Evolutionary conservation across 495 filamentous ascomycete species (phyloP).

Genomic region (Lasiosphaeria ovina): DNA sequence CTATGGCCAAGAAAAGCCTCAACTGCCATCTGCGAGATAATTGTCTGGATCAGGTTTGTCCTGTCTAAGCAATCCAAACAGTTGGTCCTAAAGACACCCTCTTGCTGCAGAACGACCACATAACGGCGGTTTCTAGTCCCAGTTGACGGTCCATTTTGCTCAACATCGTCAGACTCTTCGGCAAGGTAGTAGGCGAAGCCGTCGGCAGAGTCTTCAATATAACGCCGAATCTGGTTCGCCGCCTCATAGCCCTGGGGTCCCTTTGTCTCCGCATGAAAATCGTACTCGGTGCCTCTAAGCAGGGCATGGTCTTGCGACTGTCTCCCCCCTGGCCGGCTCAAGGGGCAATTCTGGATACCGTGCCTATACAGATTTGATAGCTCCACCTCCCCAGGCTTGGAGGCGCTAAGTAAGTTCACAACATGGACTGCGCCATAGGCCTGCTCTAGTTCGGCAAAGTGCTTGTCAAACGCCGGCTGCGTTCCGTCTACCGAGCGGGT

Average conservation of each 20-base stretch:
- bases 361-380: conserved; percentile 73
- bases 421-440: conserved; percentile 88
- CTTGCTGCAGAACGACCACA: conserved; percentile 79
- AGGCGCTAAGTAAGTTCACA: conserved; percentile 85
- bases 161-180: conserved; percentile 60
- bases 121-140: conserved; percentile 45
- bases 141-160: conserved; percentile 13
- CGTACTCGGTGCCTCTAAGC: conserved; percentile 77
- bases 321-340: conserved; percentile 51
- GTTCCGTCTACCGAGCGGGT: conserved; percentile 88
- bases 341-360: conserved; percentile 67
- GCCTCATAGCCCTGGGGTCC: conserved; percentile 85
- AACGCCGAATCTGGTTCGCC: conserved; percentile 70
- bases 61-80: conserved; percentile 95
- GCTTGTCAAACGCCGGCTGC: conserved; percentile 91
- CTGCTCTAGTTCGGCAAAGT: conserved; percentile 78
- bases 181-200: conserved; percentile 87
- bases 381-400: conserved; percentile 79
- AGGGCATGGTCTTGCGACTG: conserved; percentile 63
- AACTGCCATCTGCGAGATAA: conserved; percentile 87
- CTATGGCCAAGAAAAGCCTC: conserved; percentile 74
- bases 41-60: conserved; percentile 94
- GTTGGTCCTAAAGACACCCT: conserved; percentile 92
- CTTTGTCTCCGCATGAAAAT: conserved; percentile 93
- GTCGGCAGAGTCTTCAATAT: conserved; percentile 73